Base-by-base conservation (phyloP, 192 early-diverging fungal genomes). In the Entophlyctis luteolus region DNA sequence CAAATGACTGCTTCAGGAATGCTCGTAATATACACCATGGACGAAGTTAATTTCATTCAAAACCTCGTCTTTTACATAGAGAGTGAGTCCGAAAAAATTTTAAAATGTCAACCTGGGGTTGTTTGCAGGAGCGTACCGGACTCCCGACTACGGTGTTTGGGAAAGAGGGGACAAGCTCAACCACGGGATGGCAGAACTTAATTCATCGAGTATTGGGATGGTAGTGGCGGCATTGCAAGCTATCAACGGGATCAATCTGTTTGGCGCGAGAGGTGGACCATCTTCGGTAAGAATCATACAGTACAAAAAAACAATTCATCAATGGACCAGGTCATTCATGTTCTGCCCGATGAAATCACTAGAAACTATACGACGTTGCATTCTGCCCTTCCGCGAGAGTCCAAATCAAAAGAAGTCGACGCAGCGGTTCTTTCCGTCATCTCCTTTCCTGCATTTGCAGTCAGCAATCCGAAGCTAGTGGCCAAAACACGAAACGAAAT, bases 21-120 rank as follows among this genome's bases (percentile, higher is more conserved):
- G 23, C 72, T 82, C 28, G 86, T 94, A 47, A 82, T 94, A 32
- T 92, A 79, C 62, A 94, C 90, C 14, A 77, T 83, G 45, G 92
- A 94, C 66, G 92, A 94, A 71, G 92, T 91, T 18, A 83, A 89
- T 60, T 90, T 90, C 35, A 75, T 94, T 33, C 92, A 94, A 69
- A 94, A 94, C 73, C 76, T 94, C 20, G 88, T 91, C 10, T 94
- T 91, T 71, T 94, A 94, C 70, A 89, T 94, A 39, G 92, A 94
- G 70, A 81, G 89, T 59, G 67, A 35, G 65, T 72, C 28, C 39
- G 66, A 71, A 42, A 65, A 62, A 16, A 38, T 72, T 6, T 62
- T 62, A 46, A 28, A 53, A 59, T n/a, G n/a, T n/a, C n/a, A n/a
- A n/a, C 1, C 18, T 71, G 31, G 20, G 33, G n/a, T 14, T 58